phyloP scores from a whole-genome alignment of 1,139 yeast genomes.

The Casaregolazyma lundiana region DNA sequence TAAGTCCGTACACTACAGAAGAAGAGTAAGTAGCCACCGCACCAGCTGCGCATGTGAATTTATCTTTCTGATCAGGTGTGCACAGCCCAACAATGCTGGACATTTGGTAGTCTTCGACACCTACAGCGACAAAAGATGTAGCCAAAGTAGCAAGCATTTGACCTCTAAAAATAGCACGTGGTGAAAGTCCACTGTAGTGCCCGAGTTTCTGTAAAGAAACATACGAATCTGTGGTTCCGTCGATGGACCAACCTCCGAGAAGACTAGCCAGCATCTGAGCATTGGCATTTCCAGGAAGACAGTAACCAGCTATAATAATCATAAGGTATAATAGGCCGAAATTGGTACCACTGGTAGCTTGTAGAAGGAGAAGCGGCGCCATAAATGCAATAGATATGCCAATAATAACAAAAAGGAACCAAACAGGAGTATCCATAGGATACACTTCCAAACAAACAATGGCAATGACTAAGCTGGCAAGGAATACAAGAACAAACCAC shows the following conservation, averaged over 20 bases:
- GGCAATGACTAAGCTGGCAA: conserved; percentile 45
- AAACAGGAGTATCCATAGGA: conserved; percentile 39
- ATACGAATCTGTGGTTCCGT: conserved; percentile 41
- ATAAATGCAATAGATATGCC: conserved; percentile 50
- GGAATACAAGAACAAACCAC: conserved; percentile 47
- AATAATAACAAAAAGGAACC: conserved; percentile 54
- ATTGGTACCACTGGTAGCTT: conserved; percentile 49
- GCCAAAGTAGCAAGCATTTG: conserved; percentile 41
- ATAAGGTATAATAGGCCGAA: conserved; percentile 52
- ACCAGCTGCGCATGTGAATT: conserved; percentile 34
- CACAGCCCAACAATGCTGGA: conserved; percentile 30
- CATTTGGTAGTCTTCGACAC: conserved; percentile 45
- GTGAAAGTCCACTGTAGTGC: conserved; percentile 52
- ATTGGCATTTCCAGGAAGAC: conserved; percentile 55
- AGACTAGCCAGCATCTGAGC: conserved; percentile 55
- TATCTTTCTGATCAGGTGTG: conserved; percentile 28
- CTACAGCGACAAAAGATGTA: conserved; percentile 40
- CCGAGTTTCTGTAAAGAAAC: conserved; percentile 55
- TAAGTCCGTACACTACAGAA: conserved; percentile 55
- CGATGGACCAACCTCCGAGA: conserved; percentile 54
- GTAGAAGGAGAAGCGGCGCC: conserved; percentile 46
- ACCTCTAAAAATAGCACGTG: conserved; percentile 50
- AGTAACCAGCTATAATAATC: conserved; percentile 55
- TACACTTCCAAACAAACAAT: conserved; percentile 38
- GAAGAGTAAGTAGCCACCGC: conserved; percentile 45